Evolutionary conservation across 345 rosid genomes (phyloP), one percentile per base, ranked within the genome.

Genomic region (Gossypium sturtianum): DNA sequence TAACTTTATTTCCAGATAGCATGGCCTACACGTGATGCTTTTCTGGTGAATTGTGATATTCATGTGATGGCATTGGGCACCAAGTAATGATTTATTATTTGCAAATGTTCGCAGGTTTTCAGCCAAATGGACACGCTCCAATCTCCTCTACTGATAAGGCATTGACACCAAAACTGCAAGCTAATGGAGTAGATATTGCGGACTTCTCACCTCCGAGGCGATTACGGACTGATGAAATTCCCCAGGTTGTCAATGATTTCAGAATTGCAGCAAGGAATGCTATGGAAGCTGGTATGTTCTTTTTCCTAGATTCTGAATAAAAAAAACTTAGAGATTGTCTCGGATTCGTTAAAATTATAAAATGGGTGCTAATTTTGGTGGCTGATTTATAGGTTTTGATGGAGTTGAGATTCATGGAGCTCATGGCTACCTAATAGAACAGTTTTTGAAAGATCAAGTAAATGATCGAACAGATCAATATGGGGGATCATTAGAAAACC

Each of bases 391-490:
- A 91, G 93, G 94, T 17, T 90, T 90, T 13, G 95, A 90, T 54
- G 94, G 94, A 4, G 89, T 92, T n/a, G 97, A 92, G 81, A 86
- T 92, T 73, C 97, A 88, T 17, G 95, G 91, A 0, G 93, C 95
- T 69, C 79, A 92, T 54, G 95, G 97, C 47, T 86, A 84, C 78
- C 74, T 90, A 34, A 75, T 88, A 4, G 95, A 90, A 20, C 93
- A 90, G 77, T 90, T 92, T 80, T 16, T 90, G 86, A 92, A 92
- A 69, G 95, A 89, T 77, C 82, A 84, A 17, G 87, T 85, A 27
- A 92, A 92, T n/a, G 95, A 92, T 53, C 76, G 97, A 5, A 88
- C 92, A 0, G 93, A 87, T 60, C 79, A 85, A 60, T 87, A 90
- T 2, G 95, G 97, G 2, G 95, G 93, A 73, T 85, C 97, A 43